Conservation (phyloP, 306 rosid species). For the Malus asiatica region DNA sequence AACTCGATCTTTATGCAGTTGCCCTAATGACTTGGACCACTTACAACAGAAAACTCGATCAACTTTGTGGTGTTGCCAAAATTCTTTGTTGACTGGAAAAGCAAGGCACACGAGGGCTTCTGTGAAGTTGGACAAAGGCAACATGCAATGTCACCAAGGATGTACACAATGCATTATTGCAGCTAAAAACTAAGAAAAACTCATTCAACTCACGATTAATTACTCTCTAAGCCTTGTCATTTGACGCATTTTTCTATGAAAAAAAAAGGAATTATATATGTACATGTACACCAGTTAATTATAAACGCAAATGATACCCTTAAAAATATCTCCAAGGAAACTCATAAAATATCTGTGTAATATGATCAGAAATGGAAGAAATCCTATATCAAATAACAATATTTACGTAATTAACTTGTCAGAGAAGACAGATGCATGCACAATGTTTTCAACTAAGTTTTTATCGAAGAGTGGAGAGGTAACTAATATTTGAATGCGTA, state of each 20-base stretch:
- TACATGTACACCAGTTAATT: neutral
- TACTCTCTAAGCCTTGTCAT: neutral
- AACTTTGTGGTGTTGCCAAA: neutral
- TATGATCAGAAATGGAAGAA: too few species aligned
- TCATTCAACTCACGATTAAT: too few species aligned
- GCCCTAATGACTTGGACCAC: too few species aligned
- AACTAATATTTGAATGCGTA: too few species aligned
- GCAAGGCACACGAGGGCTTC: neutral
- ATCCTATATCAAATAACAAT: too few species aligned
- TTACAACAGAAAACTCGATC: neutral
- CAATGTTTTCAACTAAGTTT: neutral
- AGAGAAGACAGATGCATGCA: neutral
- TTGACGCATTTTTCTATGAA: too few species aligned
- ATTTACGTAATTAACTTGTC: neutral
- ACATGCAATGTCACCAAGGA: neutral
- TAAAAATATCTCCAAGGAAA: too few species aligned
- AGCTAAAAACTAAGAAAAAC: neutral
- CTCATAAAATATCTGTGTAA: too few species aligned
- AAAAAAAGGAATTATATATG: too few species aligned
- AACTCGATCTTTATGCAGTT: too few species aligned
- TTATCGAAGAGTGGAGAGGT: neutral
- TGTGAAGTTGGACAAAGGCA: neutral
- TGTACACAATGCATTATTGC: neutral
- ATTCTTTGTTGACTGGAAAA: neutral
- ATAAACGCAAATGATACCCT: neutral